Evolutionary conservation across 345 rosid genomes (phyloP), one percentile per base, ranked within the genome.

Genomic region (Eucalyptus lansdowneana): DNA sequence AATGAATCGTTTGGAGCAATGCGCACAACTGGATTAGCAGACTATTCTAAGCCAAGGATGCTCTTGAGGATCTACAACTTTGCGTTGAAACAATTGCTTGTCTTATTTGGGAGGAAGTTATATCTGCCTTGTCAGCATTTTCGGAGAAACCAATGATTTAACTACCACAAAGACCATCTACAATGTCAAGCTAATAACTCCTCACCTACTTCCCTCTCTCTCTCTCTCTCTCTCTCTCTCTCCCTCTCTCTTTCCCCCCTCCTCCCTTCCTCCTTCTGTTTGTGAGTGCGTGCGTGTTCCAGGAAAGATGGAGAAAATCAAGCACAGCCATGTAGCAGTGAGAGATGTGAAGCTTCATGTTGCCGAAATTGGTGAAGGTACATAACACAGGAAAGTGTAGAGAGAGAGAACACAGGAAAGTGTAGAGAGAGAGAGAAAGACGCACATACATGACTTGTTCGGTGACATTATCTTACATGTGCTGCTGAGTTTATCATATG

Each of bases 291-390:
- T 8, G 60, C 7, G 24, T 50, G 42, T 40, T 37, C 15, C 5
- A 29, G 42, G 42, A 49, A 50, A 87, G 72, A 94, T 92, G 96
- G 95, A 95, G 21, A 86, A 88, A 88, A 92, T 94, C 88, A 90
- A 92, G 91, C 96, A 95, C 91, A 86, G 42, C 80, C 91, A 91
- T 87, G 89, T 94, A 4, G 89, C 89, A 86, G 93, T 92, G 14
- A 89, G 93, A 89, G 96, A 94, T 60, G 50, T 93, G 49, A 91
- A 92, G 40, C 93, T 95, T 50, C 95, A 94, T 76, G 93, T 95
- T 7, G 95, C 95, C 19, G 95, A 95, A 88, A 89, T 89, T 56
- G 95, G 95, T 87, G 91, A 90, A 34, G 95, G 95, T 94, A 91
- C 11, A 37, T 24, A 11, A 62, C n/a, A 62, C 8, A 29, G 15